Evolutionary conservation across 202 grass and related monocot genomes (phyloP).

Genomic region (Hordeum pubiflorum): DNA sequence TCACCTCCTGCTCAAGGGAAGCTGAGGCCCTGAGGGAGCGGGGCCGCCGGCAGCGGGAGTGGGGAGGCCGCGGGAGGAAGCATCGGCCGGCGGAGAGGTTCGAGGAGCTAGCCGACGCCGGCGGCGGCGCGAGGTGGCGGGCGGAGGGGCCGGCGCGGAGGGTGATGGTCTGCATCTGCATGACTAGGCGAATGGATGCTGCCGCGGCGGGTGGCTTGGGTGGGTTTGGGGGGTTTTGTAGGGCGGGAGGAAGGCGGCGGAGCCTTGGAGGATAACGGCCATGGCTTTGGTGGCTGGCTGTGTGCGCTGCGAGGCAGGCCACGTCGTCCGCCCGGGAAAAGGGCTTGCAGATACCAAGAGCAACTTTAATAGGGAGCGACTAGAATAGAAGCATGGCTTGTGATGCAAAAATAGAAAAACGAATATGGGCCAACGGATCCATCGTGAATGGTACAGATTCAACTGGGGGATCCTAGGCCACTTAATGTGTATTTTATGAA

Average conservation of each 20-base stretch:
- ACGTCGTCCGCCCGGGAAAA: slow-evolving; percentile 23
- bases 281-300: slow-evolving; percentile 14
- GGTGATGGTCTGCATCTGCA: slow-evolving; percentile 44
- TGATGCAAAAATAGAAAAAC: no score
- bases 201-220: slow-evolving; percentile 22
- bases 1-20: slow-evolving; percentile 48
- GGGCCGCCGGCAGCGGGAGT: slow-evolving; percentile 18
- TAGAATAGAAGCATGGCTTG: no score
- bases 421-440: no score
- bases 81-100: slow-evolving; percentile 12
- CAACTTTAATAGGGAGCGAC: no score
- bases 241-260: slow-evolving; percentile 25
- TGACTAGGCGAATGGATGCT: slow-evolving; percentile 15
- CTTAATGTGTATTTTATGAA: no score
- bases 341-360: no score
- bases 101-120: slow-evolving; percentile 10
- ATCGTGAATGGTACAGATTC: no score
- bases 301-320: slow-evolving; percentile 24
- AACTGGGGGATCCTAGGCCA: no score
- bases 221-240: slow-evolving; percentile 10
- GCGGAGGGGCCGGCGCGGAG: slow-evolving; percentile 17
- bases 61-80: slow-evolving; percentile 2
- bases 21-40: slow-evolving; percentile 33
- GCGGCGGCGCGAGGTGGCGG: slow-evolving; percentile 20
- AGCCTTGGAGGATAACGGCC: slow-evolving; percentile 31